Base-by-base conservation (phyloP, 108 stramenopile species). In the Skeletonema marinoi region DNA sequence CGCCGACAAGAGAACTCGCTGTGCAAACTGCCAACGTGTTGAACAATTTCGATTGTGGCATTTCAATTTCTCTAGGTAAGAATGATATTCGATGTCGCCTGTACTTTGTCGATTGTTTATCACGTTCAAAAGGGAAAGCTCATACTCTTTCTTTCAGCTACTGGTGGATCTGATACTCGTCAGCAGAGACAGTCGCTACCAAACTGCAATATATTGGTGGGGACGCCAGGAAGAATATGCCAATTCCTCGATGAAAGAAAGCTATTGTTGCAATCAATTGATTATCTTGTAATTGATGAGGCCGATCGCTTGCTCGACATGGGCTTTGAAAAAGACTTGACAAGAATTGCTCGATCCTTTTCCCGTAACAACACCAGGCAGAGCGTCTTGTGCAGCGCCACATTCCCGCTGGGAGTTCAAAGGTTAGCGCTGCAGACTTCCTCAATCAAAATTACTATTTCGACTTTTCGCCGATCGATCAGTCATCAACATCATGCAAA, bases 271-370 rank as follows among this genome's bases (percentile, higher is more conserved):
- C 51, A 59, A 5, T 48, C 83, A 21, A 54, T 96, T 7, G 41
- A 85, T 36, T 97, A 92, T 92, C 72, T 98, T 10, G 96, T 98
- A 1, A 65, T 97, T 58, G 97, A 98, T 75, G 98, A 98, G 81
- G 93, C 89, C 1, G 98, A 98, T 81, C 92, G 97, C 7, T 78
- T 98, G 31, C 65, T 97, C 46, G 98, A 98, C 73, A 81, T 97
- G 90, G 98, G 97, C 6, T 89, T 98, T 51, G 92, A 91, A 19
- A 73, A 83, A 56, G 92, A 95, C 72, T 78, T 96, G 12, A 75
- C 82, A 54, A 86, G 89, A 50, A 92, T 96, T 73, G 81, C 39
- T 60, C 12, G 51, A 29, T 30, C 32, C n/a, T 30, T 58, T 6
- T 71, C 44, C 8, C 32, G 70, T 12, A 12, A 10, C 32, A 70